phyloP scores from a whole-genome alignment of 768 basidiomycete genomes.

The Trametes maxima region DNA sequence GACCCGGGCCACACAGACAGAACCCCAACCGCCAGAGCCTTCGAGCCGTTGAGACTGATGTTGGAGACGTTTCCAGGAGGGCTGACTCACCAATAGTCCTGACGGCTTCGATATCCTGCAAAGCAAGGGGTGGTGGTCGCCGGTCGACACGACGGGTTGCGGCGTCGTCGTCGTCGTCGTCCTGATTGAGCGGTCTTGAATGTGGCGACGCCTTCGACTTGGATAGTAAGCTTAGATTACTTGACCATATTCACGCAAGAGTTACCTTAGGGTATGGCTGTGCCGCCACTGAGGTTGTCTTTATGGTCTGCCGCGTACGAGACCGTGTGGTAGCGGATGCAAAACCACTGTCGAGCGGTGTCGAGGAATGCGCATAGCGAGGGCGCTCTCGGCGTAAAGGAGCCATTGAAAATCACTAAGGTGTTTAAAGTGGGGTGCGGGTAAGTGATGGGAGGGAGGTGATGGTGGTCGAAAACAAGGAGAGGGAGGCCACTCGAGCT shows the following conservation, averaged over 20 bases:
- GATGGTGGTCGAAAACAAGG: not conserved
- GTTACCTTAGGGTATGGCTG: too few relatives aligned
- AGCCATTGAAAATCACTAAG: not conserved
- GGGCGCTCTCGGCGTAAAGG: not conserved
- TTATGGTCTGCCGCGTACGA: too few relatives aligned
- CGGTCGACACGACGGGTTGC: not conserved
- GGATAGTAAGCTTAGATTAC: too few relatives aligned
- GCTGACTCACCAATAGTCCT: not conserved
- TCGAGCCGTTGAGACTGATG: not conserved
- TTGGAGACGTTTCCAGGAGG: not conserved
- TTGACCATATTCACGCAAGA: too few relatives aligned
- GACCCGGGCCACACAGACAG: constrained; percentile 46
- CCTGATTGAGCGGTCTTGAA: not conserved
- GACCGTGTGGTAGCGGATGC: constrained; percentile 1
- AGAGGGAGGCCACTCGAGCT: not conserved
- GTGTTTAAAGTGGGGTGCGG: too few relatives aligned
- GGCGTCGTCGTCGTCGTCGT: not conserved
- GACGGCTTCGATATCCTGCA: not conserved
- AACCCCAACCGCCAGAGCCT: constrained; percentile 47
- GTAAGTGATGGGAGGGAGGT: not conserved
- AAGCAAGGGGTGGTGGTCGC: not conserved
- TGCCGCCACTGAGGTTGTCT: too few relatives aligned
- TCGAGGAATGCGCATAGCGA: not conserved
- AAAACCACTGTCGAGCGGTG: constrained; percentile 9
- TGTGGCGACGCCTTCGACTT: not conserved